These are phyloP conservation scores for Striga asiatica DNA, from an alignment of 257 asterid species.

Conservation along the genomic window DNA sequence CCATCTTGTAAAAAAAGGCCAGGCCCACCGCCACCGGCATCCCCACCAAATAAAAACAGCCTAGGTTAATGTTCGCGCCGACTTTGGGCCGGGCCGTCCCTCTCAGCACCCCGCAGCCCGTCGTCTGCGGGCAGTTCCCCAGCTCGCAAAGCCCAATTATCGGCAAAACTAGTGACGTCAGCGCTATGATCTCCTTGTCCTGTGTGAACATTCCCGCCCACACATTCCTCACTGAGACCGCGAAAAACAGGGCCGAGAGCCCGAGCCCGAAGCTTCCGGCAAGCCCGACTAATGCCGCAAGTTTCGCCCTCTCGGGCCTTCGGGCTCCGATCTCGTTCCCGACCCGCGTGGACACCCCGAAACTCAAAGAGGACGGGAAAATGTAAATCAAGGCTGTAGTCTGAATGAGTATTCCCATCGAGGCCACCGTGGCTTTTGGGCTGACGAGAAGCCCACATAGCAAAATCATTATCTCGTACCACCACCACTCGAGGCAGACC, in stretches of 20 bases:
- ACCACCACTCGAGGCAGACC: slow-evolving; percentile 88
- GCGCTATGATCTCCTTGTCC: slow-evolving; percentile 48
- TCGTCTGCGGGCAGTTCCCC: slow-evolving; percentile 87
- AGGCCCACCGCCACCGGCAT: slow-evolving; percentile 67
- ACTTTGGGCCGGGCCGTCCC: slow-evolving; percentile 86
- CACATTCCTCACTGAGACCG: slow-evolving; percentile 42
- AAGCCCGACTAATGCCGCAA: slow-evolving; percentile 58
- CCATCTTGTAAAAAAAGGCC: slow-evolving; percentile 42
- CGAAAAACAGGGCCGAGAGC: slow-evolving; percentile 37
- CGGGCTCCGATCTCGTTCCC: slow-evolving; percentile 63
- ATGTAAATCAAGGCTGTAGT: slow-evolving; percentile 72
- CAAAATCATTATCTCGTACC: slow-evolving; percentile 81
- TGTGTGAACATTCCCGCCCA: slow-evolving; percentile 72
- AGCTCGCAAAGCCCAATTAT: slow-evolving; percentile 78
- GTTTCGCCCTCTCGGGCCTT: slow-evolving; percentile 39
- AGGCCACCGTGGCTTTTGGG: slow-evolving; percentile 67
- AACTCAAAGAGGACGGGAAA: slow-evolving; percentile 66
- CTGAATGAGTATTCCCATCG: slow-evolving; percentile 76
- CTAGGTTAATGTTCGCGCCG: slow-evolving; percentile 69
- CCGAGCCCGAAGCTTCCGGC: slow-evolving; percentile 45
- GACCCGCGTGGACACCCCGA: slow-evolving; percentile 68
- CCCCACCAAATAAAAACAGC: slow-evolving; percentile 68
- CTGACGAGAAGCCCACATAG: slow-evolving; percentile 47
- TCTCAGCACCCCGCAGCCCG: slow-evolving; percentile 77
- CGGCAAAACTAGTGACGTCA: slow-evolving; percentile 54